Conservation (phyloP, 768 basidiomycete genomes). For the Tylopilus felleus region DNA sequence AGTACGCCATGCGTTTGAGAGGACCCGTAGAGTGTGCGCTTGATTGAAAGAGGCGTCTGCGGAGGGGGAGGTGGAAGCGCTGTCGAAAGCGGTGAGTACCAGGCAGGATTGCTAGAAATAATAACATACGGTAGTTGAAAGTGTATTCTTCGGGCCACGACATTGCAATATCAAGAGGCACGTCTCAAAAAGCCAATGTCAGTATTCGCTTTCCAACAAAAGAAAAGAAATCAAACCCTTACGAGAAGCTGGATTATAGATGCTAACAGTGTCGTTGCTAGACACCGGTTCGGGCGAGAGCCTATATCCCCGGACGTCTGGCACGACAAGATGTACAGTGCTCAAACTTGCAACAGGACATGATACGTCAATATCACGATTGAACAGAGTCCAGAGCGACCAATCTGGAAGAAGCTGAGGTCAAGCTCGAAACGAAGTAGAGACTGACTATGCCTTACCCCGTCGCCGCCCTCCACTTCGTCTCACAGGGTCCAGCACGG, state of each 20-base stretch:
- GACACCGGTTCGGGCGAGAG: constrained; percentile 52
- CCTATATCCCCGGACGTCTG: constrained; percentile 39
- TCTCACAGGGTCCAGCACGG: constrained; percentile 76
- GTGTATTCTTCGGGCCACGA: constrained; percentile 46
- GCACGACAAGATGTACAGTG: constrained; percentile 47
- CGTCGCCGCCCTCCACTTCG: constrained; percentile 45
- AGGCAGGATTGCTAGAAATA: background rate
- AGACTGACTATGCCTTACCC: constrained; percentile 40
- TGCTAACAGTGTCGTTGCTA: constrained; percentile 34
- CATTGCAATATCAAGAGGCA: constrained; percentile 55
- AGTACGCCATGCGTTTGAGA: constrained; percentile 78
- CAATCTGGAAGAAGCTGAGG: constrained; percentile 50
- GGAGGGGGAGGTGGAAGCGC: constrained; percentile 38
- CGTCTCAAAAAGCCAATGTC: constrained; percentile 3
- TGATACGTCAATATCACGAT: constrained; percentile 52
- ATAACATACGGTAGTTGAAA: constrained; percentile 58
- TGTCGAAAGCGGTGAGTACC: constrained; percentile 18
- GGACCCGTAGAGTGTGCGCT: constrained; percentile 67
- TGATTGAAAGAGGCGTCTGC: constrained; percentile 52
- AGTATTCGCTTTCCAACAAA: background rate
- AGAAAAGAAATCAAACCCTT: constrained; percentile 3
- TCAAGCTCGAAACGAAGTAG: constrained; percentile 1
- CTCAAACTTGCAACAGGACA: constrained; percentile 74
- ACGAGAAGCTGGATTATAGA: constrained; percentile 53
- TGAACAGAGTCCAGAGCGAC: constrained; percentile 69